phyloP scores from a whole-genome alignment of 306 rosid genomes.

The Styphnolobium japonicum region DNA sequence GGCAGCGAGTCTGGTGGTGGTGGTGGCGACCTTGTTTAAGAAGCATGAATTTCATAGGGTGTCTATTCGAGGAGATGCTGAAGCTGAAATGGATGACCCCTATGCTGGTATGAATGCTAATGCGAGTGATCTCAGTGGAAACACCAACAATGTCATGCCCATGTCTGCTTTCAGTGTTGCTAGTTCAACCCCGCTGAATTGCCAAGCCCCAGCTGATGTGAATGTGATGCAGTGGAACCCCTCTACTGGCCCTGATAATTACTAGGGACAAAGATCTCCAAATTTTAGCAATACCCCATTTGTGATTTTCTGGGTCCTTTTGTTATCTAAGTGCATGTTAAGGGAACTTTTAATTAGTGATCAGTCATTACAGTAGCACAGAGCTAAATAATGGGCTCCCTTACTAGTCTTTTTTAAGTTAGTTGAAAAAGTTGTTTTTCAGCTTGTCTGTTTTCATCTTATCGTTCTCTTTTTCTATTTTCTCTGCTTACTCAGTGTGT shows the following conservation, averaged over 20 bases:
- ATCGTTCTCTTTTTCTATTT: background rate
- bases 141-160: background rate
- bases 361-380: background rate
- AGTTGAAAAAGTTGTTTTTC: background rate
- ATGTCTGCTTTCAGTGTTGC: background rate
- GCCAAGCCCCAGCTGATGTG: background rate
- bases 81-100: background rate
- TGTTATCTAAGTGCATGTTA: background rate
- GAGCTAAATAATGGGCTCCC: background rate
- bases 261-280: background rate
- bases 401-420: background rate
- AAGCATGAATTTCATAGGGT: slow-evolving; percentile 30
- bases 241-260: slow-evolving; percentile 26
- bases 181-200: slow-evolving; percentile 9
- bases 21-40: slow-evolving; percentile 30
- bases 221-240: slow-evolving; percentile 42
- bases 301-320: background rate
- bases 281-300: too few species aligned
- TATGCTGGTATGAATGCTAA: background rate
- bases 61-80: background rate
- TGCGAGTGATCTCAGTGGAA: background rate
- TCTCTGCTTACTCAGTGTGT: background rate
- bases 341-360: background rate
- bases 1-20: slow-evolving; percentile 40
- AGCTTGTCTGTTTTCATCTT: background rate